Base-by-base conservation (phyloP, 306 rosid genomes). In the Vigna reflexopilosa region DNA sequence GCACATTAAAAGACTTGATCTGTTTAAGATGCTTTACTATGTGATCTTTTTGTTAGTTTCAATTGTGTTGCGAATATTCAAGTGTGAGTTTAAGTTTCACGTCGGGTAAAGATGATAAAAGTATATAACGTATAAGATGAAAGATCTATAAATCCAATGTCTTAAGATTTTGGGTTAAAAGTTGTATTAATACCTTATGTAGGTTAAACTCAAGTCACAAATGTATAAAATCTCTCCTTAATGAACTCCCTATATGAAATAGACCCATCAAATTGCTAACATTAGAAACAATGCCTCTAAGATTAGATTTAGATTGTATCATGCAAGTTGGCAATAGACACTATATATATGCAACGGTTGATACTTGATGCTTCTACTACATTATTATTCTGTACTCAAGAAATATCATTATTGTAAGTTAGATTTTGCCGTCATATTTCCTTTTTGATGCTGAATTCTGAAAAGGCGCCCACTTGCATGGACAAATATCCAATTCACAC, bases 1-100 rank as follows among this genome's bases (percentile, higher is more conserved):
- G 30, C 40, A 45, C 64, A 74, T 70, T 74, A 20, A 47, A 55
- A 12, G 44, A 52, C 42, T 57, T 30, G 42, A 16, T 44, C 72
- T 49, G 52, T 50, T 14, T 2, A 45, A 12, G 8, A 56, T 77
- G 55, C 30, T 9, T 20, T 56, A 63, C 42, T 16, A 7, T 62
- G 24, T 16, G 19, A 1, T 58, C 12, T 0, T 10, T 10, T 12
- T 14, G 45, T 30, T 32, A 32, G 44, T 32, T 6, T 15, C 14
- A 15, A 61, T 30, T 30, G 34, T 4, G 0, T 30, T 30, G 5
- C 0, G 0, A 30, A 30, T 30, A 30, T 4, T 30, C 34, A 0
- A 28, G 34, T 30, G 5, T 30, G 34, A 30, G 5, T 30, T 3
- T 0, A 30, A 30, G 32, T 30, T 30, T 0, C 32, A 30, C 32